A percentile compares a stretch with the other conserved stretches of the same genome.
Evolutionary conservation across 345 rosid genomes (phyloP).

Genomic region (Ricinus communis): DNA sequence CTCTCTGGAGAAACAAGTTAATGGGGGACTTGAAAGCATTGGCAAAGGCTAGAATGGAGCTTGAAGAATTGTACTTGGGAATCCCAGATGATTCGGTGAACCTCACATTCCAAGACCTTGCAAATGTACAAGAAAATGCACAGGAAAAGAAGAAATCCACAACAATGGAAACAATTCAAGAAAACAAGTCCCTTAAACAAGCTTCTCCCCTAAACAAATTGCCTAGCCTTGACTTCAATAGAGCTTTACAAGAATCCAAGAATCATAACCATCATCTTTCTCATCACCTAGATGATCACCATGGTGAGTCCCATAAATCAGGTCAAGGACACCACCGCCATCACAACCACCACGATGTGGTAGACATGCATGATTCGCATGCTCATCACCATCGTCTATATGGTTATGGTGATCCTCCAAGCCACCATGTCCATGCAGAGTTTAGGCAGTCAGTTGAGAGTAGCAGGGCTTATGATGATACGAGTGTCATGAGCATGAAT

Average conservation of each 20-base stretch:
- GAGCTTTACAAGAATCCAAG: constrained; percentile 32
- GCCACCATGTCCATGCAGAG: neutral
- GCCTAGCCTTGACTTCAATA: constrained; percentile 50
- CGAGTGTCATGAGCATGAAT: constrained; percentile 38
- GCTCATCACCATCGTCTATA: neutral
- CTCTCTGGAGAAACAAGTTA: neutral
- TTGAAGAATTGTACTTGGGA: constrained; percentile 58
- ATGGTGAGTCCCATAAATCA: neutral
- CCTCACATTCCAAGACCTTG: constrained; percentile 62
- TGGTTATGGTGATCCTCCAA: neutral
- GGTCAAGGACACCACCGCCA: neutral
- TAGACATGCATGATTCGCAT: neutral
- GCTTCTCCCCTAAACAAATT: constrained; percentile 20
- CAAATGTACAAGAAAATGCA: constrained; percentile 26
- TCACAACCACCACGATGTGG: neutral
- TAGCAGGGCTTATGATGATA: constrained; percentile 32
- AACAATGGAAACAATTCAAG: constrained; percentile 24
- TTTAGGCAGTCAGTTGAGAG: constrained; percentile 15
- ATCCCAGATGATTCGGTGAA: constrained; percentile 70
- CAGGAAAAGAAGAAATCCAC: constrained; percentile 21
- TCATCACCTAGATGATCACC: neutral
- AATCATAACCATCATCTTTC: constrained; percentile 4
- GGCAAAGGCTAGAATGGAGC: constrained; percentile 54
- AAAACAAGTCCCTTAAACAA: constrained; percentile 21
- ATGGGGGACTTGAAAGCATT: constrained; percentile 38